Base-by-base conservation (phyloP, 163 green algal genomes). In the Chlamydomonas reinhardtii region DNA sequence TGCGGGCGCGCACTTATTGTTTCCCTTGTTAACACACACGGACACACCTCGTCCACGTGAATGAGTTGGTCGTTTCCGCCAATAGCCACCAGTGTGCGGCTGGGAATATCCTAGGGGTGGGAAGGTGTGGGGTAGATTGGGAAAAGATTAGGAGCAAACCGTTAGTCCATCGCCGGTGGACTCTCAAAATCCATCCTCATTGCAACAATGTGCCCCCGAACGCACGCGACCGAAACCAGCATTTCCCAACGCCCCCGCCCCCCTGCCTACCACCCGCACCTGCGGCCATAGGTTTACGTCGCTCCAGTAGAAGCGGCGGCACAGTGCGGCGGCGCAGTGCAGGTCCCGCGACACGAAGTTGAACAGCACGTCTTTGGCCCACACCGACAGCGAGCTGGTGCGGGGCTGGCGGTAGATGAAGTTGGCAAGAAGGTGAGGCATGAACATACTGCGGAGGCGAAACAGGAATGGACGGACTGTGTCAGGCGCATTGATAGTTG, bases 231-330 rank as follows among this genome's bases (percentile, higher is more conserved):
- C n/a, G n/a, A n/a, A n/a, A n/a, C n/a, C n/a, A n/a, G n/a, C n/a
- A n/a, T n/a, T n/a, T n/a, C 56, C 56, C 56, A 24, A 2, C 17
- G 56, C 56, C 5, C 56, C 20, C 22, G 5, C 15, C 22, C 17
- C 9, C 56, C 56, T 22, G 17, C 56, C 9, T 64, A 2, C 56
- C 22, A 24, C 17, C 56, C 20, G 56, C 52, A 85, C 79, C 79
- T 85, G 85, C 32, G 90, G 82, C 84, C 80, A 93, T 74, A 93
- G 66, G 82, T 92, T 93, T 20, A 93, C 68, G 61, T 93, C 90
- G 22, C 74, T 90, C 89, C 81, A 87, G 37, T 87, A 81, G 56
- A 87, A 87, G 37, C 81, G 81, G 17, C 81, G 70, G 71, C 81
- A 87, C 70, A 87, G 70, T 8, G 81, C 72, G 19, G 79, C 79